A percentile compares a stretch with the other conserved stretches of the same genome.
These are phyloP conservation scores for Colletotrichum acutatum DNA, from an alignment of 2,329 filamentous ascomycete species.

Conservation along the genomic window DNA sequence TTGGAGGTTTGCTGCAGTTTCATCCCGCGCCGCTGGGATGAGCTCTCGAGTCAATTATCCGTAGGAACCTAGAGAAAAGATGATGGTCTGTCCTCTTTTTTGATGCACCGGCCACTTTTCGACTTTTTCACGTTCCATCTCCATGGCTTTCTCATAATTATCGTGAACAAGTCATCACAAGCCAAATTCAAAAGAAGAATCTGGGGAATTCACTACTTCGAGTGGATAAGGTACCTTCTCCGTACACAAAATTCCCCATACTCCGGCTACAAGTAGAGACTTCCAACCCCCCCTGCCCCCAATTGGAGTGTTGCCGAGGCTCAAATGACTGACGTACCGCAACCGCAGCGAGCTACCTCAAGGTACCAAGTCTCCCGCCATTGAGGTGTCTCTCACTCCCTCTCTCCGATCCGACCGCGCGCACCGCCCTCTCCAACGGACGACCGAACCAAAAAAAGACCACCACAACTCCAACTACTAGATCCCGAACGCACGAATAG, in stretches of 20 bases:
- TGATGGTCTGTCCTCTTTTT: conserved; percentile 9
- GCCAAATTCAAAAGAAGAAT: background rate
- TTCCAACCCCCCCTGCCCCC: background rate
- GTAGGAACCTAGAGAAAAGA: background rate
- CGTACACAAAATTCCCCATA: background rate
- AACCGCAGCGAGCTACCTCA: background rate
- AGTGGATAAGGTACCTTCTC: background rate
- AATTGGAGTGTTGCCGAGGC: conserved; percentile 22
- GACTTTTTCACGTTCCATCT: too few relatives aligned
- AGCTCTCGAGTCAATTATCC: background rate
- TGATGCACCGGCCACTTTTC: background rate
- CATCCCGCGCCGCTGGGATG: conserved; percentile 22
- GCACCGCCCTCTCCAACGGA: conserved; percentile 20
- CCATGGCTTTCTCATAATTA: background rate
- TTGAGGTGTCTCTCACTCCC: background rate
- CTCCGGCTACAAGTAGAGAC: conserved; percentile 19
- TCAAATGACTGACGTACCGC: conserved; percentile 31
- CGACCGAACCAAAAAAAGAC: background rate
- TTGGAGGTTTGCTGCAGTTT: background rate
- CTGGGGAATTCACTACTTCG: background rate
- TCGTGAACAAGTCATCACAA: background rate
- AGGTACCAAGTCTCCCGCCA: too few relatives aligned
- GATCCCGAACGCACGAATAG: background rate
- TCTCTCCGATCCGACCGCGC: background rate
- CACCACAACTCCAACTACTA: background rate